A percentile compares a stretch with the other conserved stretches of the same genome.
These are phyloP conservation scores for Scheffersomyces stipitis DNA, from an alignment of 805 yeast species.

Conservation along the genomic window DNA sequence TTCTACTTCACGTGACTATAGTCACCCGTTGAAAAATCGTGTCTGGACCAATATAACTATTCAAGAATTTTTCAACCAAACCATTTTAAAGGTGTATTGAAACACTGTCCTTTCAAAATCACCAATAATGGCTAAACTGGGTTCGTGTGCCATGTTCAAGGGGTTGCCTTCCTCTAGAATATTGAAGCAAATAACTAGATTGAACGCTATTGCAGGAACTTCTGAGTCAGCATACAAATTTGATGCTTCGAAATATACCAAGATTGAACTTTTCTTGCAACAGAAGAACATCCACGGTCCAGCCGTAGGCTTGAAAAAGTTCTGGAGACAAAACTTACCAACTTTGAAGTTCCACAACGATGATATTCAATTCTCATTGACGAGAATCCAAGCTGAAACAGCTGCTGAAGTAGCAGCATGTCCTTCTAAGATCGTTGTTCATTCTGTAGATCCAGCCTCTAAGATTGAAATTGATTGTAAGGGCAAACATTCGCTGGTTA, in stretches of 20 bases:
- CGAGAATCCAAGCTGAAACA: constrained; percentile 47
- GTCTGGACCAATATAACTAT: background rate
- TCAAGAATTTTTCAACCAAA: background rate
- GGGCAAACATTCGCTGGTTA: constrained; percentile 47
- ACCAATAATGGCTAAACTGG: constrained; percentile 2
- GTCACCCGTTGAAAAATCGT: too few relatives aligned
- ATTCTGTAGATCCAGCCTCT: constrained; percentile 34
- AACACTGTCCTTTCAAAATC: too few relatives aligned
- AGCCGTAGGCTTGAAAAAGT: constrained; percentile 67
- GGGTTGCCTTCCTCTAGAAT: constrained; percentile 41
- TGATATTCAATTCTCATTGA: constrained; percentile 57
- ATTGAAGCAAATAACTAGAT: constrained; percentile 48
- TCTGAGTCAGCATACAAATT: constrained; percentile 36
- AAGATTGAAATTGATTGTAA: constrained; percentile 53
- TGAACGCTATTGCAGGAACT: constrained; percentile 53
- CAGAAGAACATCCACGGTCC: constrained; percentile 45
- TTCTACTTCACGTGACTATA: too few relatives aligned
- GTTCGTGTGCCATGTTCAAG: constrained; percentile 15
- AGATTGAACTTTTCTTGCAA: constrained; percentile 52
- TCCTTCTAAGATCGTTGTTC: constrained; percentile 48
- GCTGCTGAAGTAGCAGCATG: constrained; percentile 43
- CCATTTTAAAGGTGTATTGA: background rate
- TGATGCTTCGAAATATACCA: constrained; percentile 21
- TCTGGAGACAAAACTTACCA: constrained; percentile 75
- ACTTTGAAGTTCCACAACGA: constrained; percentile 83